Percentiles rank a stretch among this genome's conserved stretches.
These are phyloP conservation scores for Xylaria curta DNA, from an alignment of 495 filamentous ascomycete species.

Conservation along the genomic window DNA sequence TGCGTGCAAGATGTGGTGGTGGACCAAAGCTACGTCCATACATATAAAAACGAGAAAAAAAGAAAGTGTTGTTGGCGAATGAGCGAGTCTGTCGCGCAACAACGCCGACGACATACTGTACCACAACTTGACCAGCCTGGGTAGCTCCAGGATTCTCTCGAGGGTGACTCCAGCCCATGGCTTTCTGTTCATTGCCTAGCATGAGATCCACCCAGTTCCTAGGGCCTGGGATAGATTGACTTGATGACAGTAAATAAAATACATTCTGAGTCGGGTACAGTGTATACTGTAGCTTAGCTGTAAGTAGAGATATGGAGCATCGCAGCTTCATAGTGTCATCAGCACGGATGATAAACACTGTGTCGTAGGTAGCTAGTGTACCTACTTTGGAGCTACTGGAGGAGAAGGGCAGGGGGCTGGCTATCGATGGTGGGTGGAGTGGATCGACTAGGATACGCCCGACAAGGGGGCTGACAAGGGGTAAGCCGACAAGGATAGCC, in stretches of 20 bases:
- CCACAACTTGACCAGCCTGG: neutral
- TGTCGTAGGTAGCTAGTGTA: neutral
- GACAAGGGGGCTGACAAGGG: neutral
- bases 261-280: neutral
- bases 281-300: neutral
- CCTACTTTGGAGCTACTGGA: conserved; percentile 16
- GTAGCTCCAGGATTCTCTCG: conserved; percentile 4
- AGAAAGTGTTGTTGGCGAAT: conserved; percentile 10
- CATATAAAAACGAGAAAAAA: conserved; percentile 18
- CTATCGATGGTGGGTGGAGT: conserved; percentile 7
- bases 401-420: neutral
- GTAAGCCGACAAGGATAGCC: conserved; percentile 9
- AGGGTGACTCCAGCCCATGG: neutral
- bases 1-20: conserved; percentile 17
- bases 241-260: neutral
- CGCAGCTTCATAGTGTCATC: neutral
- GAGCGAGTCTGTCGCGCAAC: neutral
- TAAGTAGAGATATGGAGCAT: conserved; percentile 3
- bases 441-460: conserved; percentile 6
- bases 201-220: conserved; percentile 18
- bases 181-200: conserved; percentile 12
- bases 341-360: neutral
- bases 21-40: conserved; percentile 13
- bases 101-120: conserved; percentile 5
- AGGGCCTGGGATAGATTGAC: conserved; percentile 26